Percentiles rank a stretch among this genome's conserved stretches.
These are phyloP conservation scores for Fusarium musae DNA, from an alignment of 2,329 filamentous ascomycete species.

Conservation along the genomic window DNA sequence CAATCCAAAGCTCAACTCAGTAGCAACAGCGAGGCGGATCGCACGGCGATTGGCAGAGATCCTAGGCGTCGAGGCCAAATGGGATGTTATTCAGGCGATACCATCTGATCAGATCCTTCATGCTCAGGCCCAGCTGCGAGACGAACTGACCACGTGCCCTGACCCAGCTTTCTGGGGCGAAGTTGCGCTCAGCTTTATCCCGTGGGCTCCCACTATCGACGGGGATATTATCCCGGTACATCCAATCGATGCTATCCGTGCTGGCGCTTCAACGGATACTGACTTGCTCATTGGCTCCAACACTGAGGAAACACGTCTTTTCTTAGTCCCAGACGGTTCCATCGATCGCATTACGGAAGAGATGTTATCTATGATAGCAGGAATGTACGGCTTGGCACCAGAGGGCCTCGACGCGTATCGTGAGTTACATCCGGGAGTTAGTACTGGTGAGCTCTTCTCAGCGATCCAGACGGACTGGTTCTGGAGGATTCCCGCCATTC, in stretches of 20 bases:
- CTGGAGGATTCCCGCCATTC: not conserved
- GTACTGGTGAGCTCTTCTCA: not conserved
- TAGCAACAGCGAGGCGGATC: not conserved
- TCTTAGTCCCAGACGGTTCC: not conserved
- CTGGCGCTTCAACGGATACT: not conserved
- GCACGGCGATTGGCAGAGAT: not conserved
- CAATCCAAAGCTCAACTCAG: not conserved
- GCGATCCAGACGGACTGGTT: not conserved
- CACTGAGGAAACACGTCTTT: not conserved
- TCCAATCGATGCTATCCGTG: not conserved
- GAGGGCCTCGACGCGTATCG: not conserved
- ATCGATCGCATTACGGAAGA: not conserved
- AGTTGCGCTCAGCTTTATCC: not conserved
- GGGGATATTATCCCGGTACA: not conserved
- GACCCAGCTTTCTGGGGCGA: not conserved
- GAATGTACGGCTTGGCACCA: not conserved
- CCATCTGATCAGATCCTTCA: not conserved
- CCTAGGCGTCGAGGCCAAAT: not conserved
- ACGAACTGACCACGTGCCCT: not conserved
- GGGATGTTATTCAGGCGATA: not conserved
- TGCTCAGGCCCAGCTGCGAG: not conserved
- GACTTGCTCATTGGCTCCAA: not conserved
- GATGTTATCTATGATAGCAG: accelerated
- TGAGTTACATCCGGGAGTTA: not conserved
- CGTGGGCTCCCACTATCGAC: not conserved